Base-by-base conservation (phyloP, 2,329 filamentous ascomycete genomes). In the Botrytis squamosa region DNA sequence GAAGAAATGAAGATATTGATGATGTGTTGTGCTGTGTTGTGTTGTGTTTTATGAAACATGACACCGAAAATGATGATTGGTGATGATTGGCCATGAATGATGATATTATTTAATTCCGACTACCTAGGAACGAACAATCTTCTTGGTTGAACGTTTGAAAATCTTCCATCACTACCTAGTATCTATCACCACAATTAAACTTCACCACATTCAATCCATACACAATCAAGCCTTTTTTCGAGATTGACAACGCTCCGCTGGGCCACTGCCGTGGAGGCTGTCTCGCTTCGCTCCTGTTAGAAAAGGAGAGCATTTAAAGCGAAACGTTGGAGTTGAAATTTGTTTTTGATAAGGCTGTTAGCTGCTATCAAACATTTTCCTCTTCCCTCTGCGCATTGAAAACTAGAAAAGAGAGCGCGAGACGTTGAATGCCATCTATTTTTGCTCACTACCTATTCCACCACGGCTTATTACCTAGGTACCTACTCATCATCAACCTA, bases 1-100 rank as follows among this genome's bases (percentile, higher is more conserved):
- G 60, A 64, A 44, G 38, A 42, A 44, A 64, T 64, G 60, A 44
- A 64, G 60, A 64, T 64, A 29, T 64, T 64, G 38, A 64, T 64
- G 52, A 55, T 55, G 52, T 55, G 49, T 55, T 29, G 25, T 29
- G 49, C 12, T 40, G 40, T 42, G 42, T 8, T 16, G 40, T 42
- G 42, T 4, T n/a, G n/a, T n/a, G 52, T 16, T 29, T 29, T 16
- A 55, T n/a, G n/a, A 55, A 52, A 52, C 2, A 52, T n/a, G 49
- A 5, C 25, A n/a, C 52, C n/a, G 7, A 8, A 55, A 29, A 16
- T 55, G 52, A 55, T 55, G n/a, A 29, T 55, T 16, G 46, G 22
- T 25, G 22, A 46, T 46, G 49, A 55, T 55, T n/a, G 49, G 49
- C 46, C 46, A 52, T 52, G 22, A n/a, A n/a, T 52, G 46, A 49